These are phyloP conservation scores for Rhizopogon roseolus DNA, from an alignment of 768 basidiomycete species.

Conservation along the genomic window DNA sequence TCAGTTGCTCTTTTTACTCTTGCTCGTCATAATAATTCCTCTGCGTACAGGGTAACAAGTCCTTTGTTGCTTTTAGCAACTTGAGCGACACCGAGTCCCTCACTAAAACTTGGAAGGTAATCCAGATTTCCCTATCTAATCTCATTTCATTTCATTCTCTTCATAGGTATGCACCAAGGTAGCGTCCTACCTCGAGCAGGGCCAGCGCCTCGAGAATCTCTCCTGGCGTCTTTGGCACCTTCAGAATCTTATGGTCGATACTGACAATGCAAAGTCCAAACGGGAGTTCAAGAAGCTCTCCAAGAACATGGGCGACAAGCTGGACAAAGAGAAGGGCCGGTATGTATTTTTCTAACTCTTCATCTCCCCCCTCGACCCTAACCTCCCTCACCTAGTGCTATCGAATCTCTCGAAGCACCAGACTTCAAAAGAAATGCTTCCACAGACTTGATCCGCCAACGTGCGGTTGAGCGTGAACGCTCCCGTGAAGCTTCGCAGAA, in stretches of 20 bases:
- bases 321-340: slow-evolving; percentile 92
- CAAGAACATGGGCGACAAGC: slow-evolving; percentile 85
- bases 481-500: slow-evolving; percentile 65
- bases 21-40: slow-evolving; percentile 8
- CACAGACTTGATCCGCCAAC: slow-evolving; percentile 74
- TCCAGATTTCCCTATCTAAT: slow-evolving; percentile 12
- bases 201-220: slow-evolving; percentile 87
- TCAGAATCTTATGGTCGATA: slow-evolving; percentile 87
- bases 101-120: slow-evolving; percentile 88
- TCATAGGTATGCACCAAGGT: slow-evolving; percentile 84
- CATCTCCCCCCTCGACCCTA: slow-evolving; percentile 12
- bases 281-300: slow-evolving; percentile 89
- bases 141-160: slow-evolving; percentile 1
- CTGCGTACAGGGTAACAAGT: slow-evolving; percentile 75
- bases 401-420: slow-evolving; percentile 81
- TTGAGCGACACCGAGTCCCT: slow-evolving; percentile 79
- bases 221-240: slow-evolving; percentile 92
- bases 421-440: slow-evolving; percentile 79
- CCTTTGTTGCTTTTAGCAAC: slow-evolving; percentile 90
- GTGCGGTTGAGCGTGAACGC: slow-evolving; percentile 79
- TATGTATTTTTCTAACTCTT: slow-evolving; percentile 32
- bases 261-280: slow-evolving; percentile 82
- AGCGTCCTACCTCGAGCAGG: slow-evolving; percentile 86
- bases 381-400: slow-evolving; percentile 47
- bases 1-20: slow-evolving; percentile 18